Percentiles rank a stretch among this genome's conserved stretches.
Conservation (phyloP, 2,329 filamentous ascomycete species). For the Orbilia javanica region DNA sequence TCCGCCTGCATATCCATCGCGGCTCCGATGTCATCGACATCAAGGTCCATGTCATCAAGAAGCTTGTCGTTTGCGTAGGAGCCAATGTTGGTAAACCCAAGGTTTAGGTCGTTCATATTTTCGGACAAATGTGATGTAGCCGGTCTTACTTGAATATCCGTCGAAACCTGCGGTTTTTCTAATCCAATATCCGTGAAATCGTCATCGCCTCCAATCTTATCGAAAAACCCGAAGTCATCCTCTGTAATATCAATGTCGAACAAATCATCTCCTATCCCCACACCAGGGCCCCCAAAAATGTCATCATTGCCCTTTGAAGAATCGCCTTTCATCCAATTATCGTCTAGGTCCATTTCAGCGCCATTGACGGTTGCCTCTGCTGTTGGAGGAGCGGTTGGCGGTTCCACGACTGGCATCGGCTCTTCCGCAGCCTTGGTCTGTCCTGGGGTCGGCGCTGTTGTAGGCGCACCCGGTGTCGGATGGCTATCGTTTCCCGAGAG, state of each 20-base stretch:
- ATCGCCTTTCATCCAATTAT: slow-evolving; percentile 53
- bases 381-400: slow-evolving; percentile 47
- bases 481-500: slow-evolving; percentile 48
- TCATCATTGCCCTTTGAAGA: slow-evolving; percentile 44
- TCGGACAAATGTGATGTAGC: slow-evolving; percentile 43
- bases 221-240: slow-evolving; percentile 52
- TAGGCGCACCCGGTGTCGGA: slow-evolving; percentile 43
- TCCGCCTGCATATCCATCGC: slow-evolving; percentile 60
- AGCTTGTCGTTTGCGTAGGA: slow-evolving; percentile 43
- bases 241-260: slow-evolving; percentile 57
- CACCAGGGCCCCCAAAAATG: slow-evolving; percentile 44
- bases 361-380: slow-evolving; percentile 44
- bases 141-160: slow-evolving; percentile 34
- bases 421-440: slow-evolving; percentile 31
- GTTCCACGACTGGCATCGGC: slow-evolving; percentile 16
- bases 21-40: slow-evolving; percentile 41
- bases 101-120: slow-evolving; percentile 57
- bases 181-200: slow-evolving; percentile 34
- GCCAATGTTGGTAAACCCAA: slow-evolving; percentile 43
- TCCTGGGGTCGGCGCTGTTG: slow-evolving; percentile 40
- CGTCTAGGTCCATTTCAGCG: slow-evolving; percentile 54
- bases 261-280: slow-evolving; percentile 49
- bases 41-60: slow-evolving; percentile 47
- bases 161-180: slow-evolving; percentile 38
- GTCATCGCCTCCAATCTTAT: slow-evolving; percentile 31